Evolutionary conservation across 495 filamentous ascomycete species (phyloP).

Genomic region (Penicillium crystallinum): DNA sequence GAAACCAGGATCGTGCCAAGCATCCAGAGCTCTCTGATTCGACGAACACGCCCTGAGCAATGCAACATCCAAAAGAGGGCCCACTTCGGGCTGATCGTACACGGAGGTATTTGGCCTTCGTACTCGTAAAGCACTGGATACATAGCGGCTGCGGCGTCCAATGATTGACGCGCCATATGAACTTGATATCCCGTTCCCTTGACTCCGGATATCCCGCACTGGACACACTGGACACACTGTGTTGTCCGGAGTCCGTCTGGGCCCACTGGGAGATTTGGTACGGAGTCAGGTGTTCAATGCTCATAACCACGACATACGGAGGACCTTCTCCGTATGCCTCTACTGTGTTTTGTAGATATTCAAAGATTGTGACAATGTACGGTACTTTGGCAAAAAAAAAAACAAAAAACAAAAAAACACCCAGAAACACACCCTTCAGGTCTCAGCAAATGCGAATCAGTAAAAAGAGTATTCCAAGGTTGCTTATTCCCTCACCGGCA

Average conservation of each 20-base stretch:
- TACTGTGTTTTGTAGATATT: too few relatives aligned
- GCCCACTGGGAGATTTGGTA: slow-evolving; percentile 8
- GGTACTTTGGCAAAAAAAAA: too few relatives aligned
- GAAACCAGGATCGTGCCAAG: slow-evolving; percentile 10
- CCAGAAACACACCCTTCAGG: too few relatives aligned
- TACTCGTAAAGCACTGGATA: too few relatives aligned
- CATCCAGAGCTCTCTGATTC: slow-evolving; percentile 4
- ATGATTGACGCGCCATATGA: slow-evolving; percentile 17
- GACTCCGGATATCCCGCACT: slow-evolving; percentile 18
- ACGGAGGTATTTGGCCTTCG: too few relatives aligned
- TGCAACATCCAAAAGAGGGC: too few relatives aligned
- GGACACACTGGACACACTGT: neutral
- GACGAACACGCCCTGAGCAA: slow-evolving; percentile 19
- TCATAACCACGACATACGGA: too few relatives aligned
- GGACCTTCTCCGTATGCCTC: too few relatives aligned
- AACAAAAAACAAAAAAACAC: too few relatives aligned
- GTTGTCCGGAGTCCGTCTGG: neutral
- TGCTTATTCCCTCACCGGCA: slow-evolving; percentile 10
- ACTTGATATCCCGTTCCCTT: slow-evolving; percentile 20
- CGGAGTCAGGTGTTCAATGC: neutral
- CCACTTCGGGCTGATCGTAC: slow-evolving; percentile 17
- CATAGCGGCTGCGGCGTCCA: slow-evolving; percentile 26
- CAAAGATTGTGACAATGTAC: too few relatives aligned
- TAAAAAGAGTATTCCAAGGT: neutral
- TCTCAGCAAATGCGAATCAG: too few relatives aligned